A percentile compares a stretch with the other conserved stretches of the same genome.
These are phyloP conservation scores for Pyrus hybrid DNA, from an alignment of 331 rosid species.

Conservation along the genomic window DNA sequence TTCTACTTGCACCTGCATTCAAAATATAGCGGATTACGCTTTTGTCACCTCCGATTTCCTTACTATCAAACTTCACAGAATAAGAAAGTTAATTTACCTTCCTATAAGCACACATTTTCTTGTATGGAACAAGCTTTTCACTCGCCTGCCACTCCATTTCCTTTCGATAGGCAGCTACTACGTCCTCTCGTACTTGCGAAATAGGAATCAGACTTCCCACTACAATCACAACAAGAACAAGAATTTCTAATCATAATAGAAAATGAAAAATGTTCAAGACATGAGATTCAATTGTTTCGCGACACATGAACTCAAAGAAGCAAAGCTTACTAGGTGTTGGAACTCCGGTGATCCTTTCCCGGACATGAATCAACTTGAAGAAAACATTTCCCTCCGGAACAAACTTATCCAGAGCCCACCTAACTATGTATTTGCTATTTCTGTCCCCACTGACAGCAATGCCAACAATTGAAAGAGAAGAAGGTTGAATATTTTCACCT, in stretches of 20 bases:
- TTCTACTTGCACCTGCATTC: slow-evolving; percentile 67
- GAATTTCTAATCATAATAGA: not conserved
- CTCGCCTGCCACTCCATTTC: slow-evolving; percentile 55
- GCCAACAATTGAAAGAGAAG: slow-evolving; percentile 43
- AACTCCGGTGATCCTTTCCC: slow-evolving; percentile 44
- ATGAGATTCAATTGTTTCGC: not conserved
- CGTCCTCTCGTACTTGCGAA: slow-evolving; percentile 53
- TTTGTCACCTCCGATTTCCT: not conserved
- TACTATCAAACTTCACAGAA: slow-evolving; percentile 5
- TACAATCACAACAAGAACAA: slow-evolving; percentile 16
- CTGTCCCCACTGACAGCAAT: slow-evolving; percentile 72
- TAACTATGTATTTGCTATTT: slow-evolving; percentile 64
- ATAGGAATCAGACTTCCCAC: slow-evolving; percentile 72
- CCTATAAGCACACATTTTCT: slow-evolving; percentile 60
- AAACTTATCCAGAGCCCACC: slow-evolving; percentile 81
- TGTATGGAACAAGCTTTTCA: slow-evolving; percentile 65
- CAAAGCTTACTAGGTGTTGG: slow-evolving; percentile 71
- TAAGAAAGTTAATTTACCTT: slow-evolving; percentile 42
- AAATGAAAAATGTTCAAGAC: not conserved
- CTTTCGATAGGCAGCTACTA: slow-evolving; percentile 48
- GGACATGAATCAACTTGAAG: slow-evolving; percentile 71
- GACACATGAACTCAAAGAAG: not conserved
- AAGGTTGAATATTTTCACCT: slow-evolving; percentile 15
- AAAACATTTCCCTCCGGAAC: slow-evolving; percentile 56
- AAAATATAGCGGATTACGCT: not conserved